phyloP scores from a whole-genome alignment of 225 moss, liverwort and hornwort species.

The Climacium dendroides region DNA sequence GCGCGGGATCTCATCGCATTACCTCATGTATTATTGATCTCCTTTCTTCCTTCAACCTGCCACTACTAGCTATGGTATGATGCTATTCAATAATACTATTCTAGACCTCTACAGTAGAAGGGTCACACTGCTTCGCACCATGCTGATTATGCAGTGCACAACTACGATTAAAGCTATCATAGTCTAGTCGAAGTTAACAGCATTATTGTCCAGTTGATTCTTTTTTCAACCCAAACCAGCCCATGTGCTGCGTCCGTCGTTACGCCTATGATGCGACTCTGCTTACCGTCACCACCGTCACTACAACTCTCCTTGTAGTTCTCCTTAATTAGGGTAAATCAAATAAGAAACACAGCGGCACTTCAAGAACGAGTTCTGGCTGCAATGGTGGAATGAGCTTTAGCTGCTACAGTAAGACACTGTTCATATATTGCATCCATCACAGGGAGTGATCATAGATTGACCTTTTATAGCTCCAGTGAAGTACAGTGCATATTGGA shows the following conservation, averaged over 20 bases:
- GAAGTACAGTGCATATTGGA: not conserved
- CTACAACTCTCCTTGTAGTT: not conserved
- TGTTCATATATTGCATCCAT: not conserved
- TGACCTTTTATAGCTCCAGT: not conserved
- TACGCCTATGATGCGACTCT: not conserved
- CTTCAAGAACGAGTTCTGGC: not conserved
- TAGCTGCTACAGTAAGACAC: not conserved
- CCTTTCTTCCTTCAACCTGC: not conserved
- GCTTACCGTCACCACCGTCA: not conserved
- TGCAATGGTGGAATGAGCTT: not conserved
- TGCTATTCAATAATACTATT: not conserved
- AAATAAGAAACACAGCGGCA: not conserved
- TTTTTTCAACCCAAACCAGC: not conserved
- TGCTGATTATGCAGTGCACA: not conserved
- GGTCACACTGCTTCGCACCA: not conserved
- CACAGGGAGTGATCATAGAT: not conserved
- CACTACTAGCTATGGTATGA: not conserved
- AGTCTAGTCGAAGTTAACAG: not conserved
- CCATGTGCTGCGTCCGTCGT: not conserved
- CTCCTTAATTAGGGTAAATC: not conserved
- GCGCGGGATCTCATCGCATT: not conserved
- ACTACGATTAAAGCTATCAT: not conserved
- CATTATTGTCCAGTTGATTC: constrained; percentile 1
- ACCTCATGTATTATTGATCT: not conserved
- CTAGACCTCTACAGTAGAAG: not conserved